Percentiles rank a stretch among this genome's conserved stretches.
phyloP scores from a whole-genome alignment of 805 yeast genomes.

The Yamadazyma sp. region DNA sequence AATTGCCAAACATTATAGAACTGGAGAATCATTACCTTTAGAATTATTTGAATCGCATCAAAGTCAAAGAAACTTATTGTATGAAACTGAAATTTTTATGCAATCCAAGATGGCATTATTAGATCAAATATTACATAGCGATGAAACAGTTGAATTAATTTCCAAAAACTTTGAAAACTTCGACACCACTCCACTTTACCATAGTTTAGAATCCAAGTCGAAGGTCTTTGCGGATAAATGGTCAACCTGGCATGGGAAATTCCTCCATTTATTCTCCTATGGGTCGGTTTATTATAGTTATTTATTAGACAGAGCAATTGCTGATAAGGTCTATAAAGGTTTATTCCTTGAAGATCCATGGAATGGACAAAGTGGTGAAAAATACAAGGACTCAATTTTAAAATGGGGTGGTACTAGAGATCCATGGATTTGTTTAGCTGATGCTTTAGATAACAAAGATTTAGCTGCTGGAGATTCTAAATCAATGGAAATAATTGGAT shows the following conservation, averaged over 20 bases:
- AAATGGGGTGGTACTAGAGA: slow-evolving; percentile 93
- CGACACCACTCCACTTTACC: slow-evolving; percentile 62
- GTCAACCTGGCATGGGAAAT: slow-evolving; percentile 90
- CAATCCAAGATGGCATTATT: slow-evolving; percentile 88
- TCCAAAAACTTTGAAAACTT: slow-evolving; percentile 25
- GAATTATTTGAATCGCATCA: slow-evolving; percentile 51
- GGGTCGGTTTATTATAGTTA: slow-evolving; percentile 95
- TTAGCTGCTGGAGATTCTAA: slow-evolving; percentile 62
- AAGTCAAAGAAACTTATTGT: slow-evolving; percentile 49
- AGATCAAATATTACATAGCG: slow-evolving; percentile 74
- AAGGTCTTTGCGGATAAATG: slow-evolving; percentile 63
- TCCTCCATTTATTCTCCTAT: slow-evolving; percentile 89
- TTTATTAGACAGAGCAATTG: slow-evolving; percentile 87
- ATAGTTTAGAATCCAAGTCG: slow-evolving; percentile 56
- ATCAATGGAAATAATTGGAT: slow-evolving; percentile 56
- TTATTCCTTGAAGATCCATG: slow-evolving; percentile 71
- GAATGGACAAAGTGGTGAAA: slow-evolving; percentile 69
- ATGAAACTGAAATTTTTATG: slow-evolving; percentile 72
- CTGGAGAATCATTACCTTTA: slow-evolving; percentile 58
- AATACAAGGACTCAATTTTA: slow-evolving; percentile 64
- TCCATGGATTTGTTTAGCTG: slow-evolving; percentile 84
- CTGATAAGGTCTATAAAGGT: slow-evolving; percentile 76
- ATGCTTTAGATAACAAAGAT: slow-evolving; percentile 63
- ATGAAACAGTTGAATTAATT: slow-evolving; percentile 23
- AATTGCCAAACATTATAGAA: slow-evolving; percentile 70